Evolutionary conservation across 352 stramenopile genomes (phyloP), one percentile per base, ranked within the genome.

Genomic region (Phytopythium boreale): DNA sequence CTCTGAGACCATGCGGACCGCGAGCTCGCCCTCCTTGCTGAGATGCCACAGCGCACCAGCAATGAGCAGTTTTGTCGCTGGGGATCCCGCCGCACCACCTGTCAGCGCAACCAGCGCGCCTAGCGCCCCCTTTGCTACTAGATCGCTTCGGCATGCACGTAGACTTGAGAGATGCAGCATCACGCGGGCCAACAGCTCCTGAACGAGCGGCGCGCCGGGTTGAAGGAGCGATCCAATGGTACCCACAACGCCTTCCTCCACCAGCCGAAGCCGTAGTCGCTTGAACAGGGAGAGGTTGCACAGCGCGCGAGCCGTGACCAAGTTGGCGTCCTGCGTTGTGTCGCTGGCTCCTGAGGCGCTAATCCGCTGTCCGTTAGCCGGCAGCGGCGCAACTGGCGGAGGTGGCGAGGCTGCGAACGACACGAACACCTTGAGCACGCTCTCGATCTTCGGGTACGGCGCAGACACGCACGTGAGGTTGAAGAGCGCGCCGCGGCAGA

Each of bases 231-330:
- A 76, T 0, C 75, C 59, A 15, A 97, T 75, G 1, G 87, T 84
- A 27, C 74, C 79, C 3, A 97, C 78, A 34, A 96, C 87, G 6
- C 90, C 91, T 82, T 97, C 90, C 62, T 97, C 89, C 65, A 97
- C 89, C 2, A 96, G 69, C 37, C 90, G 82, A 31, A 90, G 62
- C 0, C 90, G 85, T 27, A 97, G 75, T 3, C 76, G 72, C 65
- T 92, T 96, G 47, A 97, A 80, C 43, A 96, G 92, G 24, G 85
- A 93, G 0, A 97, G 61, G 66, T 97, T 97, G 51, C 90, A 96
- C 29, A 97, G 72, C 1, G 87, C 90, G 27, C 88, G 90, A 0
- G 87, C 84, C 12, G 75, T 87, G 46, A 89, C 17, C 37, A 62
- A 69, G 41, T 82, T 80, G 31, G 86, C 74, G 46, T 75, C 74